A percentile compares a stretch with the other conserved stretches of the same genome.
Conservation (phyloP, 106 monocot genomes). For the Phalaenopsis aphrodite region DNA sequence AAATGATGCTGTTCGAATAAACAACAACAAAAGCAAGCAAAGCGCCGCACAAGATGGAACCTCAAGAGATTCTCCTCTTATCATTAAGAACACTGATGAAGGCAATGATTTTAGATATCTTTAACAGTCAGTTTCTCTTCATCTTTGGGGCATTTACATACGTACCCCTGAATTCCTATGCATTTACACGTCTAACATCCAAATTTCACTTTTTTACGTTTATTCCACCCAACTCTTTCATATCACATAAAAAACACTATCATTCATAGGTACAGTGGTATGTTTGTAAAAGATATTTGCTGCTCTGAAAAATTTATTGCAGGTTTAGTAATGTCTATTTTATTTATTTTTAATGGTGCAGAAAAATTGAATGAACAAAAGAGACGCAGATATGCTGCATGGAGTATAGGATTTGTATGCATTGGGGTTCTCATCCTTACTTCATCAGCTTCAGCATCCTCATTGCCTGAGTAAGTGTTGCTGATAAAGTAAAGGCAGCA, state of each 20-base stretch:
- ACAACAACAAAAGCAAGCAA: not conserved
- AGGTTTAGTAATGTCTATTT: too few relatives aligned
- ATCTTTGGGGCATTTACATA: too few relatives aligned
- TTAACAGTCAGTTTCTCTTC: not conserved
- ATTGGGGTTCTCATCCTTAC: conserved; percentile 75
- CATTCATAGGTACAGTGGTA: too few relatives aligned
- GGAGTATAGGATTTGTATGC: conserved; percentile 65
- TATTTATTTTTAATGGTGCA: conserved; percentile 12
- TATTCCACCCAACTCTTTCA: too few relatives aligned
- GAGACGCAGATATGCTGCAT: conserved; percentile 54
- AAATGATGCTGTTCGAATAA: conserved; percentile 13
- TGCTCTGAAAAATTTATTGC: too few relatives aligned
- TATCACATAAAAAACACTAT: too few relatives aligned
- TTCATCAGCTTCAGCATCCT: conserved; percentile 59
- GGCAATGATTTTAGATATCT: not conserved
- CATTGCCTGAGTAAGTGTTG: conserved; percentile 49
- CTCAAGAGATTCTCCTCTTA: conserved; percentile 40
- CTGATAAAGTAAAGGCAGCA: too few relatives aligned
- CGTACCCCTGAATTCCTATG: too few relatives aligned
- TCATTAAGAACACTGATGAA: conserved; percentile 32
- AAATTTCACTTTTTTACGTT: too few relatives aligned
- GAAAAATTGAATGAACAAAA: conserved; percentile 41
- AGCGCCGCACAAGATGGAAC: conserved; percentile 4
- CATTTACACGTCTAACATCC: too few relatives aligned
- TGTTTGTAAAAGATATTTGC: too few relatives aligned